Evolutionary conservation across 2,329 filamentous ascomycete species (phyloP).

Genomic region (Cladophialophora psammophila): DNA sequence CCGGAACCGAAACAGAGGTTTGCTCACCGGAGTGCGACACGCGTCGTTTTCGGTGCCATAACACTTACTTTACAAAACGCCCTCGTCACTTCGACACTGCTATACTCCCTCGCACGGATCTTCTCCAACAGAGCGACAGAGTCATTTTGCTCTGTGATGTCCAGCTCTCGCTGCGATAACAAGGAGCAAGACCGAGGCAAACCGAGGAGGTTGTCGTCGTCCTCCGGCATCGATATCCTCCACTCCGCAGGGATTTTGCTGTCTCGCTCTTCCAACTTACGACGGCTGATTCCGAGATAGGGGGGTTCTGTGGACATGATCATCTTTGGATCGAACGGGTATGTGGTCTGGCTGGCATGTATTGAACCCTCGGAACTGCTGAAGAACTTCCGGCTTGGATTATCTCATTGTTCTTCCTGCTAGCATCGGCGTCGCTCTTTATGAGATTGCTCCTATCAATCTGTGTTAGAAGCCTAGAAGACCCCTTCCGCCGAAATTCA

Average conservation of each 20-base stretch:
- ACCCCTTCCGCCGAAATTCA: not conserved
- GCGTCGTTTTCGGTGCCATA: not conserved
- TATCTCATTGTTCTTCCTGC: not conserved
- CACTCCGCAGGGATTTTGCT: slow-evolving; percentile 1
- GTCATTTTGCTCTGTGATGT: slow-evolving; percentile 56
- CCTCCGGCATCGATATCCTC: not conserved
- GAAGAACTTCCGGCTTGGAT: not conserved
- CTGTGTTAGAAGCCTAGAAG: not conserved
- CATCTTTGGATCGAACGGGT: not conserved
- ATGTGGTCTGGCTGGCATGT: not conserved
- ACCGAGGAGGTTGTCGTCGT: not conserved
- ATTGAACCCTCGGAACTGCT: not conserved
- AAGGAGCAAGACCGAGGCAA: not conserved
- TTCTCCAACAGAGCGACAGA: not conserved
- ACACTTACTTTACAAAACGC: slow-evolving; percentile 35
- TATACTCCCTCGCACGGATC: slow-evolving; percentile 40
- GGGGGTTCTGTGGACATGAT: not conserved
- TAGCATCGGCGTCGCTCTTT: not conserved
- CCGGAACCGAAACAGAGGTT: not conserved
- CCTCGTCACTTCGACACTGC: slow-evolving; percentile 42
- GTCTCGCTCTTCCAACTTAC: not conserved
- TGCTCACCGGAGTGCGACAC: not conserved
- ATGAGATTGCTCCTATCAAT: not conserved
- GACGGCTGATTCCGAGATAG: not conserved
- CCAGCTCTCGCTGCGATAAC: slow-evolving; percentile 45